Evolutionary conservation across 1,284 basidiomycete genomes (phyloP), one percentile per base, ranked within the genome.

Genomic region (Meira nashicola): DNA sequence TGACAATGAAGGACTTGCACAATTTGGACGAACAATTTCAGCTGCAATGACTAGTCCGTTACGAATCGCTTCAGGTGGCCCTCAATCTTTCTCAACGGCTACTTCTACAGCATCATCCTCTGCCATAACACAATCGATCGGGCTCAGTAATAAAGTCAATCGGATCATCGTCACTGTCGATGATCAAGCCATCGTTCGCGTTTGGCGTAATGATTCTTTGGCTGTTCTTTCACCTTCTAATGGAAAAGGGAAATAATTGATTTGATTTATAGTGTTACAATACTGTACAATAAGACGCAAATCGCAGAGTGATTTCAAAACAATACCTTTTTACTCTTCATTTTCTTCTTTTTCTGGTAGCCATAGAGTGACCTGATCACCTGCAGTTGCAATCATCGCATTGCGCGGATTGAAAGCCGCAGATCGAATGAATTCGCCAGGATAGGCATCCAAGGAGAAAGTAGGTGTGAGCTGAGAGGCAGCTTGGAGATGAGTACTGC

Each of bases 401-500:
- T 62, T 56, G 39, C 70, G 54, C 1, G 72, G 75, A 41, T 72
- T 77, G 64, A 77, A 77, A 2, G 67, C 74, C 0, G 76, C 65
- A 7, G 66, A 62, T 14, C 72, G 63, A 2, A 64, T 39, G 3
- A 58, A 52, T 40, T 28, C 57, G 3, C 64, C 65, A 39, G 70
- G 66, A 44, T 76, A 73, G 0, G 67, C 74, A 1, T 66, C 46
- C 11, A 71, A 54, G 9, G 52, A 38, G 19, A 49, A 60, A 60
- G 57, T 65, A 46, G 65, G 61, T 39, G 41, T 53, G 15, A 56
- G 66, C 55, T 60, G 60, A 19, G 25, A 19, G 10, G 52, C 37
- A 51, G 44, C 21, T 63, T 23, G 41, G n/a, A n/a, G n/a, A n/a
- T n/a, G n/a, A n/a, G n/a, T n/a, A n/a, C n/a, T 62, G 56, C 14